These are phyloP conservation scores for Nicotiana knightiana DNA, from an alignment of 257 asterid genomes.

Conservation along the genomic window DNA sequence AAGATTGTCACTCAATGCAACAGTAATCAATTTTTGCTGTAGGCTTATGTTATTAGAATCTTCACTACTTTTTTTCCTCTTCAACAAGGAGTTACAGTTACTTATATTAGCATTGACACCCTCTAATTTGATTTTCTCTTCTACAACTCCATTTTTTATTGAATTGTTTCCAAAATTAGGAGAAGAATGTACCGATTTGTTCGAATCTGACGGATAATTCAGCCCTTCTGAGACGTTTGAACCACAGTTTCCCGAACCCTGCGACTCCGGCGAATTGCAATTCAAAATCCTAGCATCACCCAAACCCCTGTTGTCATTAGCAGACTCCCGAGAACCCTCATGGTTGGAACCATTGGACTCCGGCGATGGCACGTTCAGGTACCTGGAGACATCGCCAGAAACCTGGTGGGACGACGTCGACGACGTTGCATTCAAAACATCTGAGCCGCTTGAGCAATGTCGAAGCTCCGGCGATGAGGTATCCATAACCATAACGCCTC, in stretches of 20 bases:
- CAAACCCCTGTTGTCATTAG: slow-evolving; percentile 18
- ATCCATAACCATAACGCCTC: slow-evolving; percentile 16
- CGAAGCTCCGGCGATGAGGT: slow-evolving; percentile 24
- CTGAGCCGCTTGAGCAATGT: slow-evolving; percentile 45
- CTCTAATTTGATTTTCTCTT: slow-evolving; percentile 51
- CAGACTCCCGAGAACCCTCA: slow-evolving; percentile 22
- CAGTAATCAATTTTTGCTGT: slow-evolving; percentile 37
- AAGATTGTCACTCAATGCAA: slow-evolving; percentile 23
- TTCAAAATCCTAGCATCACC: slow-evolving; percentile 41
- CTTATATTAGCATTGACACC: slow-evolving; percentile 23
- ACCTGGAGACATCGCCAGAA: slow-evolving; percentile 39
- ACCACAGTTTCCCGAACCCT: slow-evolving; percentile 50
- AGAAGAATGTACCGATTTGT: slow-evolving; percentile 60
- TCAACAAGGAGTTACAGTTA: slow-evolving; percentile 33
- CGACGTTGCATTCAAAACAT: slow-evolving; percentile 29
- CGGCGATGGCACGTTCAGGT: slow-evolving; percentile 65
- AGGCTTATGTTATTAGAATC: slow-evolving; percentile 35
- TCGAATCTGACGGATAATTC: slow-evolving; percentile 28
- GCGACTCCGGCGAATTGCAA: slow-evolving; percentile 64
- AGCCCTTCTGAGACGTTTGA: slow-evolving; percentile 39
- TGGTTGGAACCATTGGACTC: slow-evolving; percentile 73
- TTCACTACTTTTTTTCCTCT: slow-evolving; percentile 58
- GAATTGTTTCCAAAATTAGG: slow-evolving; percentile 40
- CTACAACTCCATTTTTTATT: slow-evolving; percentile 41
- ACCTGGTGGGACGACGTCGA: slow-evolving; percentile 42